These are phyloP conservation scores for Phytophthora pistaciae DNA, from an alignment of 352 stramenopile genomes.

Conservation along the genomic window DNA sequence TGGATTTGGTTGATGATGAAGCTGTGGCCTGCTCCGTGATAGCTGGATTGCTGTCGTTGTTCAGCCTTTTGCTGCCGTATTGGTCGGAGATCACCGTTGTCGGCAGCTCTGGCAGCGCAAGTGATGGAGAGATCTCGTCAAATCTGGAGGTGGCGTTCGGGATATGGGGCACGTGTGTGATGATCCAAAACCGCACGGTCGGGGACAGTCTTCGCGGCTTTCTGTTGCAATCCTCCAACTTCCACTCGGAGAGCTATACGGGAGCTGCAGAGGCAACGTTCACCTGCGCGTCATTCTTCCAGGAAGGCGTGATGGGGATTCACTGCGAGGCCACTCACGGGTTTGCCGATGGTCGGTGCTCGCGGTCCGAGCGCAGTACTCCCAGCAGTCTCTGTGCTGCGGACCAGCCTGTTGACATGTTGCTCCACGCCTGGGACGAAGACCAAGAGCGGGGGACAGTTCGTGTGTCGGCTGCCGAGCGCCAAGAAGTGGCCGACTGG, in stretches of 20 bases:
- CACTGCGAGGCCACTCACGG: constrained; percentile 37
- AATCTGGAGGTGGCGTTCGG: constrained; percentile 58
- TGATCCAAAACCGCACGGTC: constrained; percentile 40
- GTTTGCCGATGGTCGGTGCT: constrained; percentile 33
- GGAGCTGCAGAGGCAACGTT: constrained; percentile 39
- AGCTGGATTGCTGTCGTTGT: constrained; percentile 41
- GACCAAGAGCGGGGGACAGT: constrained; percentile 36
- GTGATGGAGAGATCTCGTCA: constrained; percentile 16
- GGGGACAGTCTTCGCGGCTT: constrained; percentile 29
- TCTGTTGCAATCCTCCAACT: constrained; percentile 20
- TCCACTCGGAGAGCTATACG: constrained; percentile 1
- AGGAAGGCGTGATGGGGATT: constrained; percentile 39
- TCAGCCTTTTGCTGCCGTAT: constrained; percentile 61
- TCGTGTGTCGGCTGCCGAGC: constrained; percentile 14
- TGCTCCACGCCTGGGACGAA: constrained; percentile 43
- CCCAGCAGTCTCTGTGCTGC: constrained; percentile 41
- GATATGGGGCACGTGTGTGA: constrained; percentile 66
- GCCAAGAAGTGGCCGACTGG: constrained; percentile 41
- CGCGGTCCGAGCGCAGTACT: constrained; percentile 29
- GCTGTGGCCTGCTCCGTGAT: constrained; percentile 44
- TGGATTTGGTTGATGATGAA: constrained; percentile 9
- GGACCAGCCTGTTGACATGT: constrained; percentile 37
- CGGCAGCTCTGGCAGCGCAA: constrained; percentile 3
- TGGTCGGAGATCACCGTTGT: constrained; percentile 55
- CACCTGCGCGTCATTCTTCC: constrained; percentile 50